Conservation (phyloP, 495 filamentous ascomycete genomes). For the Hypoxylon intermedium region DNA sequence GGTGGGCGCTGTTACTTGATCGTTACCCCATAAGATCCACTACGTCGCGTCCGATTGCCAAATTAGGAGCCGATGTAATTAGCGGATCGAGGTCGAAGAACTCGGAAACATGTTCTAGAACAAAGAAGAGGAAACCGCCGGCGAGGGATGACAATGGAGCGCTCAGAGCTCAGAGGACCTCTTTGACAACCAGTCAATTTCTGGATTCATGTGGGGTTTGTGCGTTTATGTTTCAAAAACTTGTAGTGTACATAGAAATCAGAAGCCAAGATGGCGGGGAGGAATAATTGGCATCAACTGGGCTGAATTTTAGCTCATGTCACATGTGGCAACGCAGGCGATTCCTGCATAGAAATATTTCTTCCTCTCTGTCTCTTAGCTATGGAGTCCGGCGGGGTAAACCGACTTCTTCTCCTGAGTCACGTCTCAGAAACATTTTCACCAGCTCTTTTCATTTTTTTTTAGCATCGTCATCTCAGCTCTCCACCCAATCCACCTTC, state of each 20-base stretch:
- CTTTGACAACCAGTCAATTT: no score
- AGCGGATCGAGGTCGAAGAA: conserved; percentile 20
- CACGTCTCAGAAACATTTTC: conserved; percentile 20
- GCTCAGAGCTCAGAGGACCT: background rate
- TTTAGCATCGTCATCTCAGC: conserved; percentile 1
- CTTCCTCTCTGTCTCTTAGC: background rate
- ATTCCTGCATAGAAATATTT: conserved; percentile 19
- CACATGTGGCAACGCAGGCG: no score
- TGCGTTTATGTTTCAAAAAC: no score
- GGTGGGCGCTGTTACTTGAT: conserved; percentile 38
- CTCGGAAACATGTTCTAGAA: conserved; percentile 22
- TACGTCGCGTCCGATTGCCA: conserved; percentile 20
- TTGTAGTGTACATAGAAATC: no score
- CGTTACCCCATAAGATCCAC: conserved; percentile 46
- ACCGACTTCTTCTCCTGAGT: conserved; percentile 17
- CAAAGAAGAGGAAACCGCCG: conserved; percentile 15
- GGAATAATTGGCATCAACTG: no score
- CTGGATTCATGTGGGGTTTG: no score
- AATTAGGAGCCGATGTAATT: conserved; percentile 19
- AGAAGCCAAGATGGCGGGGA: no score
- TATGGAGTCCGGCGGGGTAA: conserved; percentile 26
- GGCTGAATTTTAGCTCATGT: no score
- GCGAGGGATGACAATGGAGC: conserved; percentile 1
- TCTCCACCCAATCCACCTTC: conserved; percentile 21
- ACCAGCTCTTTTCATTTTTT: conserved; percentile 3